Percentiles rank a stretch among this genome's conserved stretches.
Evolutionary conservation across 345 rosid species (phyloP).

Genomic region (Rubroshorea leprosula): DNA sequence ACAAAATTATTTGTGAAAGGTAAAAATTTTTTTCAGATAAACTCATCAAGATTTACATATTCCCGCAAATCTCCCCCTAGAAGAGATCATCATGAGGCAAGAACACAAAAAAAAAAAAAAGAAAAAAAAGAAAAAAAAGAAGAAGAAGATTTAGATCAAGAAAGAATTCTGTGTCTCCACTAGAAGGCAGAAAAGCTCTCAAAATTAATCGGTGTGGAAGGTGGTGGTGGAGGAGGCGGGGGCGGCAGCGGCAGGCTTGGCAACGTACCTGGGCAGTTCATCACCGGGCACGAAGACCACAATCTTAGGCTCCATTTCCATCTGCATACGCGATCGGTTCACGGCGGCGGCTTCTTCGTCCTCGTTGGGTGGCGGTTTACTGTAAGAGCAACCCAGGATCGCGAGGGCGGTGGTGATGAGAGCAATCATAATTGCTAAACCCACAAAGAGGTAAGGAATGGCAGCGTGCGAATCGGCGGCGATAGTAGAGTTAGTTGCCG

Average conservation of each 20-base stretch:
- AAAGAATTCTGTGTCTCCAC: neutral
- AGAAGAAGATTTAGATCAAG: neutral
- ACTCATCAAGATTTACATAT: conserved; percentile 16
- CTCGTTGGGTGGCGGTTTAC: conserved; percentile 12
- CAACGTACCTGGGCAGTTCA: conserved; percentile 49
- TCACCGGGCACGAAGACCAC: conserved; percentile 73
- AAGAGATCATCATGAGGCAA: too few species aligned
- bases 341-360: conserved; percentile 15
- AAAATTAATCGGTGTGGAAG: conserved; percentile 9
- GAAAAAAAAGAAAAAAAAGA: neutral
- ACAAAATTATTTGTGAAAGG: too few species aligned
- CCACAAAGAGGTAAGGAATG: conserved; percentile 43
- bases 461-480: conserved; percentile 34
- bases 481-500: conserved; percentile 25
- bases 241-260: conserved; percentile 26
- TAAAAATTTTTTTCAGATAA: too few species aligned
- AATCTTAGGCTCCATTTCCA: conserved; percentile 59
- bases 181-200: neutral
- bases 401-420: conserved; percentile 37
- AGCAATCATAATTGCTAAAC: conserved; percentile 42
- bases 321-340: conserved; percentile 13
- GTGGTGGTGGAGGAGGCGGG: conserved; percentile 8
- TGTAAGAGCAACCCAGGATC: conserved; percentile 43
- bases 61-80: conserved; percentile 5
- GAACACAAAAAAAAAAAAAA: neutral